Percentiles rank a stretch among this genome's conserved stretches.
These are phyloP conservation scores for Oxyria digyna DNA, from an alignment of 148 eudicot genomes.

Conservation along the genomic window DNA sequence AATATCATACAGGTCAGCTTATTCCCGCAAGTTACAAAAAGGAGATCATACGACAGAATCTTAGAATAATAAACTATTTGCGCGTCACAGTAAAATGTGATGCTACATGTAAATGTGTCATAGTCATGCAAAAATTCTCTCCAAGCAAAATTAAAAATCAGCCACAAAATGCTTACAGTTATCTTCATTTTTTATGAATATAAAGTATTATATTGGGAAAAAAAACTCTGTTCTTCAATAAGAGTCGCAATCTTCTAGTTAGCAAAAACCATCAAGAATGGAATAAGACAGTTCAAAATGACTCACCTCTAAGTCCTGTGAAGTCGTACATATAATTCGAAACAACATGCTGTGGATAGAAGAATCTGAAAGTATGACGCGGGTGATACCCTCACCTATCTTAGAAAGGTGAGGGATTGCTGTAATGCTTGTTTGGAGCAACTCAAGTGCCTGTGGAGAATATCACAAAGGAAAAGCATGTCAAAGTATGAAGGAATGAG, in stretches of 20 bases:
- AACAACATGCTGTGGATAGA: constrained; percentile 66
- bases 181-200: not conserved
- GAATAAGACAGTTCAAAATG: constrained; percentile 1
- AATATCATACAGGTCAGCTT: not conserved
- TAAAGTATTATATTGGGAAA: not conserved
- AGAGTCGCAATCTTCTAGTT: not conserved
- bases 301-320: constrained; percentile 62
- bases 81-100: not conserved
- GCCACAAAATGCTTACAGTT: not conserved
- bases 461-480: not conserved
- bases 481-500: not conserved
- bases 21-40: not conserved
- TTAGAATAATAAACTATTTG: not conserved
- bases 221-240: not conserved
- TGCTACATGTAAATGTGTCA: not conserved
- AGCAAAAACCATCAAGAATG: not conserved
- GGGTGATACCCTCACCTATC: constrained; percentile 46
- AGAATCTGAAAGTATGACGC: constrained; percentile 61
- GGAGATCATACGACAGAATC: not conserved
- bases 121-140: not conserved
- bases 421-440: constrained; percentile 46
- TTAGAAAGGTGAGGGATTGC: constrained; percentile 34
- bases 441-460: constrained; percentile 51
- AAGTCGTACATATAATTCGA: constrained; percentile 75
- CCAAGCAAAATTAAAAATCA: not conserved